Evolutionary conservation across 495 filamentous ascomycete genomes (phyloP).

Genomic region (Penicillium maclennaniae): DNA sequence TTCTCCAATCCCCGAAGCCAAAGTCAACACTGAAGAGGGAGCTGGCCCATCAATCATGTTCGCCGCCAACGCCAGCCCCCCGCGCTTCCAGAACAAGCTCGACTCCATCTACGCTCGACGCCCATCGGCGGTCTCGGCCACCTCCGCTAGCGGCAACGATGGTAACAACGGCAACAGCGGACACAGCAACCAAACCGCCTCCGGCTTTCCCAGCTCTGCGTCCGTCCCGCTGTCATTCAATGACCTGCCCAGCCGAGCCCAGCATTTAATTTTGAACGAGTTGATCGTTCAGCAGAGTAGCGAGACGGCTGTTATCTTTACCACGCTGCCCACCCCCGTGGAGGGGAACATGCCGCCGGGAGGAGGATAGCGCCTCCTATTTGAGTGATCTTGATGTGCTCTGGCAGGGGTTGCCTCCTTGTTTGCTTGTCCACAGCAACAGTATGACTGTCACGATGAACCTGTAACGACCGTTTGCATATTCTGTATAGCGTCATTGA

Average conservation of each 20-base stretch:
- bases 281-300: slow-evolving; percentile 65
- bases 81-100: slow-evolving; percentile 24
- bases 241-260: slow-evolving; percentile 75
- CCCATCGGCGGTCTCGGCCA: slow-evolving; percentile 23
- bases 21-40: slow-evolving; percentile 56
- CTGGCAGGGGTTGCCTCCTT: slow-evolving; percentile 63
- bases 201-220: slow-evolving; percentile 51
- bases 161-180: slow-evolving; percentile 1
- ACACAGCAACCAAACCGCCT: slow-evolving; percentile 27
- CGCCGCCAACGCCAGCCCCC: slow-evolving; percentile 47
- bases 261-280: slow-evolving; percentile 83
- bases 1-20: slow-evolving; percentile 69
- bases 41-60: slow-evolving; percentile 78
- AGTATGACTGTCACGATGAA: slow-evolving; percentile 89
- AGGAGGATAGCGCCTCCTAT: slow-evolving; percentile 66
- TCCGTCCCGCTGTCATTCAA: slow-evolving; percentile 74
- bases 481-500: slow-evolving; percentile 1
- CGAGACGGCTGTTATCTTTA: slow-evolving; percentile 79
- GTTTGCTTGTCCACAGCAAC: slow-evolving; percentile 79
- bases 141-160: slow-evolving; percentile 8
- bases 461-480: slow-evolving; percentile 41
- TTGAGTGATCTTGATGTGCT: slow-evolving; percentile 73
- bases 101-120: slow-evolving; percentile 55
- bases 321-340: slow-evolving; percentile 71
- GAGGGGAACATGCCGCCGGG: slow-evolving; percentile 71